A percentile compares a stretch with the other conserved stretches of the same genome.
phyloP scores from a whole-genome alignment of 1,139 yeast genomes.

The Yamadazyma triangularis region DNA sequence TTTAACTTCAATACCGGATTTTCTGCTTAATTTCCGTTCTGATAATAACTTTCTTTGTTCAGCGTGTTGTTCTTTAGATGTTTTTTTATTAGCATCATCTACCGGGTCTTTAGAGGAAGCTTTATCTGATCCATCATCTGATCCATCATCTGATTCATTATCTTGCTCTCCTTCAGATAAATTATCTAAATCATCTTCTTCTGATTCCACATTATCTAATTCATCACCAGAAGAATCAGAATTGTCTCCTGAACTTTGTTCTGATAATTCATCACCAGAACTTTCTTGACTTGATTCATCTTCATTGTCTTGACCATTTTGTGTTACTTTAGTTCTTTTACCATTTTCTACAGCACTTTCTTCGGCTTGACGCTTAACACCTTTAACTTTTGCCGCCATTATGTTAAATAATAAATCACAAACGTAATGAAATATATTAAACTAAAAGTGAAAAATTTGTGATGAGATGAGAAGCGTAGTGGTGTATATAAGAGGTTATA shows the following conservation, averaged over 20 bases:
- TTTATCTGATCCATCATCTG: conserved; percentile 14
- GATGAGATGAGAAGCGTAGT: conserved; percentile 1
- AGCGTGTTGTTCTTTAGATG: conserved; percentile 68
- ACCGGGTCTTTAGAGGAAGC: conserved; percentile 10
- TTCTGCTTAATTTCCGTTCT: conserved; percentile 84
- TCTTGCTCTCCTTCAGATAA: conserved; percentile 15
- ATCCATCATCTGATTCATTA: conserved; percentile 16
- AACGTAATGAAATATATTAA: too few species aligned
- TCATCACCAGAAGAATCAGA: conserved; percentile 7
- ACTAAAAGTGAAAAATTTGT: too few species aligned
- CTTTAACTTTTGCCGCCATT: conserved; percentile 26
- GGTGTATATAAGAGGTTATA: background rate
- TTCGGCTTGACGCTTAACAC: conserved; percentile 19
- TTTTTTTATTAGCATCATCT: conserved; percentile 42
- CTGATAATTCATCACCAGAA: conserved; percentile 5
- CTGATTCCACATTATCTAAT: conserved; percentile 6
- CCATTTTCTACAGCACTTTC: conserved; percentile 1
- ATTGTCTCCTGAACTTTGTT: too few species aligned
- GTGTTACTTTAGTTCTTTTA: conserved; percentile 24
- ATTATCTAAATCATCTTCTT: conserved; percentile 20
- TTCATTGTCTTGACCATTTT: conserved; percentile 14
- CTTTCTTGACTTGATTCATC: conserved; percentile 7
- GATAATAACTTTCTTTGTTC: conserved; percentile 76
- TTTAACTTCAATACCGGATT: conserved; percentile 81
- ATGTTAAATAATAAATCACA: too few species aligned